These are phyloP conservation scores for Blastomyces silverae DNA, from an alignment of 2,329 filamentous ascomycete genomes.

Conservation along the genomic window DNA sequence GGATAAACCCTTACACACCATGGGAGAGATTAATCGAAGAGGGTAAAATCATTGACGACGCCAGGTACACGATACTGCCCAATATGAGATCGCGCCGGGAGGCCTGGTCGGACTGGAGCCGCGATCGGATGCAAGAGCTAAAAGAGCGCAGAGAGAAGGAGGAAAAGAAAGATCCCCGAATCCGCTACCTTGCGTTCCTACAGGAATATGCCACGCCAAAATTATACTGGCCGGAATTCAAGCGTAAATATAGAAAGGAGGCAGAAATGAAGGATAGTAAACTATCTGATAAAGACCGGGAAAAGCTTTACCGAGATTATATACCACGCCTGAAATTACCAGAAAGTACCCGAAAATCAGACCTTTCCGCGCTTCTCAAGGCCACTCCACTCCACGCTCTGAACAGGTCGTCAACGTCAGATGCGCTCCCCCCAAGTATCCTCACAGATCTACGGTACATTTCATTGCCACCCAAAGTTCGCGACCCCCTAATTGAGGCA, in stretches of 20 bases:
- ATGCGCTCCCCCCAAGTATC: conserved; percentile 37
- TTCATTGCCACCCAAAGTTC: conserved; percentile 34
- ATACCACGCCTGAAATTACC: conserved; percentile 43
- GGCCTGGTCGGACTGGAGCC: conserved; percentile 76
- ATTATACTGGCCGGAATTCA: conserved; percentile 96
- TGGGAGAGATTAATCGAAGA: conserved; percentile 89
- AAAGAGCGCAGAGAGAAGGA: conserved; percentile 66
- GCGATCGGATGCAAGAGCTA: conserved; percentile 64
- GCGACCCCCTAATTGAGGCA: conserved; percentile 39
- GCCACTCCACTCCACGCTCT: conserved; percentile 37
- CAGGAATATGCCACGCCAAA: conserved; percentile 78
- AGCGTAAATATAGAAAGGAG: conserved; percentile 80
- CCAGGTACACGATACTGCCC: conserved; percentile 73
- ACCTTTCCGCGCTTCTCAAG: conserved; percentile 42
- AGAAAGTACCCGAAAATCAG: conserved; percentile 42
- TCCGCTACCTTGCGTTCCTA: conserved; percentile 75
- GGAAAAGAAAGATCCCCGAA: conserved; percentile 73
- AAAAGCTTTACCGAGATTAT: conserved; percentile 45
- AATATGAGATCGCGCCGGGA: conserved; percentile 78
- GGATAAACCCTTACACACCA: conserved; percentile 77
- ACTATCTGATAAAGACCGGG: conserved; percentile 44
- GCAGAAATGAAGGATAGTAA: conserved; percentile 56
- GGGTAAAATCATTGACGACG: conserved; percentile 72
- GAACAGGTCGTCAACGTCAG: conserved; percentile 36
- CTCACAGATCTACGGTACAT: conserved; percentile 43